These are phyloP conservation scores for Mycosphaerella arachidis DNA, from an alignment of 2,329 filamentous ascomycete species.

Conservation along the genomic window DNA sequence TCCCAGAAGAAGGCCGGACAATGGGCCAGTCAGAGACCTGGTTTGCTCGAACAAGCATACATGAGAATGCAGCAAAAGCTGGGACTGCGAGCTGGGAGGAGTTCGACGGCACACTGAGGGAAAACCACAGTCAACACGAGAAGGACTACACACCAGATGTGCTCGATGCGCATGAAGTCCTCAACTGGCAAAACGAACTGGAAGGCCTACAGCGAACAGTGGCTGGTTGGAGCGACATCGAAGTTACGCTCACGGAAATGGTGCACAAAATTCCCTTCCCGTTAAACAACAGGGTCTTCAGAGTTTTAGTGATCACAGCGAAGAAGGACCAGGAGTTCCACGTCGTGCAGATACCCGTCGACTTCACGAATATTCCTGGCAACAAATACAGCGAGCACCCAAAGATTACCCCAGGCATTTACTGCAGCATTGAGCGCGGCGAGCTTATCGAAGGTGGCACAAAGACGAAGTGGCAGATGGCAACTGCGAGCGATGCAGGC, in stretches of 20 bases:
- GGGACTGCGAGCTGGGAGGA: constrained; percentile 61
- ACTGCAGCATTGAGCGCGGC: constrained; percentile 62
- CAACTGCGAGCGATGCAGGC: constrained; percentile 65
- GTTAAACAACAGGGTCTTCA: constrained; percentile 62
- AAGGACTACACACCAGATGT: constrained; percentile 56
- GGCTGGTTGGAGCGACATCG: constrained; percentile 34
- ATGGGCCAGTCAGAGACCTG: constrained; percentile 52
- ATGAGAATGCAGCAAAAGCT: constrained; percentile 48
- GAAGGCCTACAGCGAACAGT: constrained; percentile 14
- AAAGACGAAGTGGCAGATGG: constrained; percentile 70
- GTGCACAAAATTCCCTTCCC: constrained; percentile 58
- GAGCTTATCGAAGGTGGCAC: constrained; percentile 38
- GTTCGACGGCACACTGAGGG: constrained; percentile 57
- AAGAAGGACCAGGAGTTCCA: constrained; percentile 28
- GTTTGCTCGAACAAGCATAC: constrained; percentile 60
- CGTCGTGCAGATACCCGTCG: constrained; percentile 38
- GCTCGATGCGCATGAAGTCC: constrained; percentile 44
- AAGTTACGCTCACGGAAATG: constrained; percentile 57
- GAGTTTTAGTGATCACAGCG: constrained; percentile 59
- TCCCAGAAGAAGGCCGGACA: constrained; percentile 26
- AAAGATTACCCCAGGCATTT: constrained; percentile 53
- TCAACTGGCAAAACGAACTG: constrained; percentile 39
- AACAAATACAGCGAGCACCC: constrained; percentile 31
- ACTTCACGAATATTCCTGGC: constrained; percentile 31
- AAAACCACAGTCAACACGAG: constrained; percentile 55